These are phyloP conservation scores for Globisporangium paroecandrum DNA, from an alignment of 352 stramenopile species.

Conservation along the genomic window DNA sequence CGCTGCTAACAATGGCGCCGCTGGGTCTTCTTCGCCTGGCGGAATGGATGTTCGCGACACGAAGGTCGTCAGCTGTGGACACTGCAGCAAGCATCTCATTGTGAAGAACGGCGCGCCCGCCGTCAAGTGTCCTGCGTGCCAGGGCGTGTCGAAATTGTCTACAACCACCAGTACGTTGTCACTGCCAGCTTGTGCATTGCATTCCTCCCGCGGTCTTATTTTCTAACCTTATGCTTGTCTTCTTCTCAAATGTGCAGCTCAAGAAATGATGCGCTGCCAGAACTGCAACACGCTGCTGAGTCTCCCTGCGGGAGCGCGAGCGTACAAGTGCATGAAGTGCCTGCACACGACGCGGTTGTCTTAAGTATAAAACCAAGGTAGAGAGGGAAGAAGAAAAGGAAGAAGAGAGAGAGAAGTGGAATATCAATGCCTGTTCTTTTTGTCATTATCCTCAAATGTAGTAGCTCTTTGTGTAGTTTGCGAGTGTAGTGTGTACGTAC, in stretches of 20 bases:
- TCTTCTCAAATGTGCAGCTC: constrained; percentile 31
- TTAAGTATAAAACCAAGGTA: constrained; percentile 25
- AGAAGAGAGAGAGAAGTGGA: not conserved
- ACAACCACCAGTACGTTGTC: constrained; percentile 75
- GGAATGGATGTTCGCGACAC: constrained; percentile 60
- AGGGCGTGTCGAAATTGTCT: constrained; percentile 77
- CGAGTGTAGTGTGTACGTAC: not conserved
- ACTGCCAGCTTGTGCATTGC: not conserved
- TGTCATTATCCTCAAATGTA: constrained; percentile 14
- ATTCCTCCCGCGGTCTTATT: not conserved
- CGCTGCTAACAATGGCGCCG: not conserved
- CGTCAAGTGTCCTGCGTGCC: constrained; percentile 80
- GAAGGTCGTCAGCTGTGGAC: constrained; percentile 81
- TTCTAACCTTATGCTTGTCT: constrained; percentile 19
- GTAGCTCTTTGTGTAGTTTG: constrained; percentile 1
- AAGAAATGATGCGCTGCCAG: constrained; percentile 86
- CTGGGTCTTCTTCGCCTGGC: not conserved
- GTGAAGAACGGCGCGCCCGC: constrained; percentile 74
- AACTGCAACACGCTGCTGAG: constrained; percentile 86
- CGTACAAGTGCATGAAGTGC: constrained; percentile 90
- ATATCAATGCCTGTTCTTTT: not conserved
- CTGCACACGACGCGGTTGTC: constrained; percentile 77
- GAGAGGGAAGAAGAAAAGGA: not conserved
- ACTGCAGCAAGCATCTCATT: constrained; percentile 83
- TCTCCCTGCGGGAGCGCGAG: constrained; percentile 69